These are phyloP conservation scores for Hanseniaspora vineae DNA, from an alignment of 805 yeast genomes.

Conservation along the genomic window DNA sequence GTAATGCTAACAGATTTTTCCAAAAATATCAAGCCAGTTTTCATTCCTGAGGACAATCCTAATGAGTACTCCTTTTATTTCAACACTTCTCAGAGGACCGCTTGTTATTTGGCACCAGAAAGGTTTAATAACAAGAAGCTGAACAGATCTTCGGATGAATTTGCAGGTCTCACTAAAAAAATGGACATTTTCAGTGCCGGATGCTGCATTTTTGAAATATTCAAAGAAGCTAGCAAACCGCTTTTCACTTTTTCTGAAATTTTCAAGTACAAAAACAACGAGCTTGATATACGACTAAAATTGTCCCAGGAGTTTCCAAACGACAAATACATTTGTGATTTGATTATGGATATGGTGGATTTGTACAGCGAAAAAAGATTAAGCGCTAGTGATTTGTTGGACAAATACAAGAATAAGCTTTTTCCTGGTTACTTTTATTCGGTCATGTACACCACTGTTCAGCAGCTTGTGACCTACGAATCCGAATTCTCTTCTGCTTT, in stretches of 20 bases:
- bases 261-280: conserved; percentile 65
- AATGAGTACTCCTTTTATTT: conserved; percentile 84
- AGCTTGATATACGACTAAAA: conserved; percentile 37
- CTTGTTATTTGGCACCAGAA: conserved; percentile 92
- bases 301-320: conserved; percentile 30
- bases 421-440: conserved; percentile 62
- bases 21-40: conserved; percentile 59
- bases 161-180: conserved; percentile 29
- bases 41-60: conserved; percentile 85
- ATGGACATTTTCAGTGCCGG: conserved; percentile 81
- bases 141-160: conserved; percentile 15
- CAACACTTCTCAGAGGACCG: conserved; percentile 77
- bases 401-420: conserved; percentile 32
- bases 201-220: conserved; percentile 84
- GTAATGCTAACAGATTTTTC: conserved; percentile 72
- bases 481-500: neutral
- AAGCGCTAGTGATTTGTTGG: conserved; percentile 40
- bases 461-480: neutral
- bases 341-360: conserved; percentile 52
- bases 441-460: conserved; percentile 36
- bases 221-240: conserved; percentile 66
- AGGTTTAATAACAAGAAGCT: conserved; percentile 36
- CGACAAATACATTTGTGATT: conserved; percentile 26
- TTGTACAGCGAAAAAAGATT: conserved; percentile 50
- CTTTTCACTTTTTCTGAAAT: conserved; percentile 77